Conservation (phyloP, 2,329 filamentous ascomycete species). For the Arthroderma uncinatum region DNA sequence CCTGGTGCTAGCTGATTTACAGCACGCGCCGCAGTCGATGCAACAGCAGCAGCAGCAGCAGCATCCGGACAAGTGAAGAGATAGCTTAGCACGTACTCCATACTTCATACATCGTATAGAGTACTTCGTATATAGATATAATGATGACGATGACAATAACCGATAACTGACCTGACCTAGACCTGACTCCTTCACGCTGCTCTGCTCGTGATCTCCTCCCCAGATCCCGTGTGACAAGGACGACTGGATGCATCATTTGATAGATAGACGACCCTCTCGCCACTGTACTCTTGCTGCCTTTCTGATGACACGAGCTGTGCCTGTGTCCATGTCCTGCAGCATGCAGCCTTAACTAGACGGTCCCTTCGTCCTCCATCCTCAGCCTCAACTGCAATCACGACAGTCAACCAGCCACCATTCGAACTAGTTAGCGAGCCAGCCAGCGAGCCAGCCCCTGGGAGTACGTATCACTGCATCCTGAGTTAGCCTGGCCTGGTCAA, state of each 20-base stretch:
- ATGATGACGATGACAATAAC: not conserved
- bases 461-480: no score
- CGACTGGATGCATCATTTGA: not conserved
- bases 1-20: not conserved
- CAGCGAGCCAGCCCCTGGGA: no score
- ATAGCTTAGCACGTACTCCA: not conserved
- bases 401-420: no score
- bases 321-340: not conserved
- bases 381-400: not conserved
- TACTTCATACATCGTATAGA: no score
- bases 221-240: not conserved
- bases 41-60: not conserved
- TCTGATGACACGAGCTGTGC: not conserved
- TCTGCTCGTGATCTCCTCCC: not conserved
- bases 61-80: not conserved
- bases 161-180: not conserved
- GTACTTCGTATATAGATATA: not conserved
- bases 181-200: no score
- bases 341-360: not conserved
- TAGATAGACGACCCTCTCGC: not conserved
- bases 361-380: not conserved
- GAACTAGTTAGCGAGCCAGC: not conserved
- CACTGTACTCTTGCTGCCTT: not conserved
- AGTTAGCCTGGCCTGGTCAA: no score
- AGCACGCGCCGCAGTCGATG: conserved; percentile 3